A percentile compares a stretch with the other conserved stretches of the same genome.
phyloP scores from a whole-genome alignment of 345 rosid species.

The Syzygium aromaticum region DNA sequence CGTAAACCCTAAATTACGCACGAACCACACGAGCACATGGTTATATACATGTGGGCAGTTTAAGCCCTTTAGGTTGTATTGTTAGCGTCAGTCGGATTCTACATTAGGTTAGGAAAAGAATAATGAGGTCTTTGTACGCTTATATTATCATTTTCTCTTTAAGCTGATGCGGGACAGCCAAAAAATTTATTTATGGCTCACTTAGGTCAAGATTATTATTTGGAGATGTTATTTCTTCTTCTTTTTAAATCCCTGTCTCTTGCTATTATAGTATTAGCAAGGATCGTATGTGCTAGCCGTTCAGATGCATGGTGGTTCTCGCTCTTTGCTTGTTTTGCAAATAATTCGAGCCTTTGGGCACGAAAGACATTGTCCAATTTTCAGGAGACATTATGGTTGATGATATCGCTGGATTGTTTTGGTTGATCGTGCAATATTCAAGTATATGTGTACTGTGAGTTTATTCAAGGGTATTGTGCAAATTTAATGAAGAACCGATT shows the following conservation, averaged over 20 bases:
- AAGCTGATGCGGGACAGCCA: background rate
- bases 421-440: background rate
- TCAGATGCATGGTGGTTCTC: background rate
- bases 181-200: background rate
- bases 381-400: background rate
- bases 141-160: background rate
- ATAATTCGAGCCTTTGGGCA: background rate
- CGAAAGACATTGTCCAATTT: background rate
- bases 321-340: background rate
- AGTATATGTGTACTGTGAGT: background rate
- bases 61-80: background rate
- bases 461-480: background rate
- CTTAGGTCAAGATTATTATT: background rate
- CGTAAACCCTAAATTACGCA: background rate
- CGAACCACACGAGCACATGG: background rate
- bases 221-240: background rate
- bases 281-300: too few relatives aligned
- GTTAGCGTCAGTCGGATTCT: background rate
- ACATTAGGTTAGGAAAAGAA: background rate
- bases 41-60: background rate
- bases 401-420: background rate
- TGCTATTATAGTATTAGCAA: background rate
- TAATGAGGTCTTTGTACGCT: background rate
- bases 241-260: background rate
- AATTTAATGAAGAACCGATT: background rate